These are phyloP conservation scores for Didymella keratinophila DNA, from an alignment of 2,329 filamentous ascomycete species.

Conservation along the genomic window DNA sequence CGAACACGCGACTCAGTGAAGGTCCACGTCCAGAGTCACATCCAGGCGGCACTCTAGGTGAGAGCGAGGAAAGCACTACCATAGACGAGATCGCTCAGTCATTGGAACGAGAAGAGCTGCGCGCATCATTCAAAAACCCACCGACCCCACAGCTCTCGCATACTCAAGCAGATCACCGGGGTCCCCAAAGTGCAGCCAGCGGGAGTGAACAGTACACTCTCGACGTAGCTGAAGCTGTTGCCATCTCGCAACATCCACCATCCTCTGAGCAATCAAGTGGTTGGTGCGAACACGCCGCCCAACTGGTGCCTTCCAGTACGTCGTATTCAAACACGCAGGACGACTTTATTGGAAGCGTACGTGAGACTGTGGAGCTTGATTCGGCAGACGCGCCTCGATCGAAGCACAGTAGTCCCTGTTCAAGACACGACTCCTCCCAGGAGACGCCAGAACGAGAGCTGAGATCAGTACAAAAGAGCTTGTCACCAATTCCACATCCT, in stretches of 20 bases:
- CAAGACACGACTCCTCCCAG: slow-evolving; percentile 46
- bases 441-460: slow-evolving; percentile 30
- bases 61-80: slow-evolving; percentile 16
- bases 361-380: slow-evolving; percentile 26
- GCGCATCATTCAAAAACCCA: not conserved
- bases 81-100: slow-evolving; percentile 17
- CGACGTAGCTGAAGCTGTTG: not conserved
- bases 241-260: slow-evolving; percentile 1
- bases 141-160: not conserved
- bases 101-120: not conserved
- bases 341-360: slow-evolving; percentile 25
- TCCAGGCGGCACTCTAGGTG: not conserved
- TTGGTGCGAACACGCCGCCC: slow-evolving; percentile 37
- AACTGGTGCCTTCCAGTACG: slow-evolving; percentile 29
- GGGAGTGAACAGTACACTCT: not conserved
- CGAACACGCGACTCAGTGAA: not conserved
- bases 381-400: not conserved
- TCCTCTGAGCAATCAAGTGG: slow-evolving; percentile 12
- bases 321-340: slow-evolving; percentile 31
- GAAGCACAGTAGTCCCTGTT: slow-evolving; percentile 21
- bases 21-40: not conserved
- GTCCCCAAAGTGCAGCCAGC: not conserved
- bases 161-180: not conserved
- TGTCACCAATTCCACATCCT: slow-evolving; percentile 33
- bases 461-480: slow-evolving; percentile 15